These are phyloP conservation scores for Phaeosphaeriaceae sp. DNA, from an alignment of 2,329 filamentous ascomycete species.

Conservation along the genomic window DNA sequence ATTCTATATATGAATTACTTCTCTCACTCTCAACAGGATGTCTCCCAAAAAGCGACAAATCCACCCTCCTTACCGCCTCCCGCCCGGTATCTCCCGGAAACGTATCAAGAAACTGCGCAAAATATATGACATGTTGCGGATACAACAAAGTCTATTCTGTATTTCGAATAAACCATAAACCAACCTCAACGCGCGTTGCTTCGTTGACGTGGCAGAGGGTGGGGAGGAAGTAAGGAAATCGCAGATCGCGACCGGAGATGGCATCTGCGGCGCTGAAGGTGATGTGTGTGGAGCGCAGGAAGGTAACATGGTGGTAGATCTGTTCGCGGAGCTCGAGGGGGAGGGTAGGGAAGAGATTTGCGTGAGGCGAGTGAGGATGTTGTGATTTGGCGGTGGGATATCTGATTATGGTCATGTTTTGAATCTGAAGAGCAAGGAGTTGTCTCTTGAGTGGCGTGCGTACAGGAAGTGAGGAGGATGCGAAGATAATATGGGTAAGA, in stretches of 20 bases:
- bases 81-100: constrained; percentile 2
- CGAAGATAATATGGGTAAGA: too few species aligned
- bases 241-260: background rate
- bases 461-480: too few species aligned
- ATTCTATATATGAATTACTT: constrained; percentile 1
- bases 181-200: constrained; percentile 10
- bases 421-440: too few species aligned
- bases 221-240: constrained; percentile 7
- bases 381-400: background rate
- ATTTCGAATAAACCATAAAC: constrained; percentile 5
- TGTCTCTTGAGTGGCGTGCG: too few species aligned
- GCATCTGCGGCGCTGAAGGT: constrained; percentile 4
- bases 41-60: constrained; percentile 10
- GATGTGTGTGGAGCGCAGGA: background rate
- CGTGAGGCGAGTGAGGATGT: background rate
- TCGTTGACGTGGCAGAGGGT: constrained; percentile 10
- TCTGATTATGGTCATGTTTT: background rate
- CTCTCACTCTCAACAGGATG: background rate
- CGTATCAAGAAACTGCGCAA: constrained; percentile 4
- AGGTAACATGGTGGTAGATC: constrained; percentile 3
- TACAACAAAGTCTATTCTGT: constrained; percentile 6
- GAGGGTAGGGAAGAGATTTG: constrained; percentile 1
- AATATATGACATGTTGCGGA: background rate
- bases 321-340: constrained; percentile 10
- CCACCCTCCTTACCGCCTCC: constrained; percentile 3